Evolutionary conservation across 805 yeast species (phyloP), one percentile per base, ranked within the genome.

Genomic region (Myxozyma sirexii): DNA sequence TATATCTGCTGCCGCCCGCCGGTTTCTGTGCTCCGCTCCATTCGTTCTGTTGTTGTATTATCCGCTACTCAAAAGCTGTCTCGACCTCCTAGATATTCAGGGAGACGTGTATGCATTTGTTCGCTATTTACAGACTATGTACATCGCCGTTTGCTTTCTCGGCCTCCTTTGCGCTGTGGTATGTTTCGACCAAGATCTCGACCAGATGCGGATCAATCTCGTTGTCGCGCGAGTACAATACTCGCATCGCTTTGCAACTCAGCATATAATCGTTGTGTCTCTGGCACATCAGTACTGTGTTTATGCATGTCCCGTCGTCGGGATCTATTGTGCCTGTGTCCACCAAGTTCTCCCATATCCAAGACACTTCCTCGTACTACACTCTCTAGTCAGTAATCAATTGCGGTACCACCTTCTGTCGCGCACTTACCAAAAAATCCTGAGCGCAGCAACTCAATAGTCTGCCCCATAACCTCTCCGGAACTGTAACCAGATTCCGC

Each of bases 301-400:
- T 50, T 17, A 38, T 31, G 47, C 55, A 50, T 12, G 47, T 50
- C 10, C 55, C 55, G n/a, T 50, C 37, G 21, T 50, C 55, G 13
- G 55, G 55, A 10, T 6, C 23, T 4, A 50, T 15, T 21, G 17
- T 26, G 7, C 37, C 55, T 8, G 55, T 4, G 5, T 21, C 55
- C 26, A 50, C 31, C 29, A 38, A 38, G n/a, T 50, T 26, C 31
- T 27, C 37, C 55, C 55, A 50, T 26, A 50, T 50, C 55, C 55
- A 50, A 26, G 19, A 17, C 27, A 39, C 46, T 39, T 50, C 37
- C 2, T 29, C 33, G 46, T 50, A 41, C 55, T 41, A 38, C 8
- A 33, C 3, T 8, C 43, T 15, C 10, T 15, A 39, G 27, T 35
- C 26, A 21, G 52, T 17, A 49, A 12, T 3, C 27, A 21, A 19